Base-by-base conservation (phyloP, 148 eudicot genomes). In the Heliosperma pusillum region DNA sequence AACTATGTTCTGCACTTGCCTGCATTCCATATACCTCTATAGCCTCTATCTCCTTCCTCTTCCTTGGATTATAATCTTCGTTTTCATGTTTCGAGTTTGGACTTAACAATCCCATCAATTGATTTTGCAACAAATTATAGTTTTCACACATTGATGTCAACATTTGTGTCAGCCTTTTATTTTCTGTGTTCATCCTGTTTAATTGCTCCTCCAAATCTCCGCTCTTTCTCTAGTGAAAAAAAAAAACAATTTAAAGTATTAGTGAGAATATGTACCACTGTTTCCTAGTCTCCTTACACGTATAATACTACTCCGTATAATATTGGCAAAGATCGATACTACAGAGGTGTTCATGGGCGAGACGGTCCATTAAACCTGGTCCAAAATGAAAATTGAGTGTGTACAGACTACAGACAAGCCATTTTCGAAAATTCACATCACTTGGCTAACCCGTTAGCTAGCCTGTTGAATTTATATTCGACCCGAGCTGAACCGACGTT, bases 91-190 rank as follows among this genome's bases (percentile, higher is more conserved):
- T 72, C 17, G 80, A 70, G 3, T 6, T 73, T 8, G 70, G 62
- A 68, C 66, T 68, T 4, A 75, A 45, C 17, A 78, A 74, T 9
- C 62, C 69, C 19, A 58, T 71, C 21, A 78, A 30, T 10, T 78
- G 81, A 30, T 27, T 82, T 45, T 82, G 84, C 47, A 82, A 33
- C 47, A 44, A 55, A n/a, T 22, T 56, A 50, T 70, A 82, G 22
- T 65, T 82, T 33, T 78, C 79, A 24, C 76, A 71, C 75, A 82
- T 70, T 29, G 65, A 25, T 52, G 76, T 44, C 36, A 82, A 47
- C 73, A 45, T 70, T 57, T 82, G 76, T 55, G 84, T 78, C 0
- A 82, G 79, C 74, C 15, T 78, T 44, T 70, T 78, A 79, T 82
- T 82, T 64, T 82, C 84, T 10, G 7, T 45, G 47, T 16, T 78